Conservation (phyloP, 2,329 filamentous ascomycete species). For the Trichoderma atrobrunneum region DNA sequence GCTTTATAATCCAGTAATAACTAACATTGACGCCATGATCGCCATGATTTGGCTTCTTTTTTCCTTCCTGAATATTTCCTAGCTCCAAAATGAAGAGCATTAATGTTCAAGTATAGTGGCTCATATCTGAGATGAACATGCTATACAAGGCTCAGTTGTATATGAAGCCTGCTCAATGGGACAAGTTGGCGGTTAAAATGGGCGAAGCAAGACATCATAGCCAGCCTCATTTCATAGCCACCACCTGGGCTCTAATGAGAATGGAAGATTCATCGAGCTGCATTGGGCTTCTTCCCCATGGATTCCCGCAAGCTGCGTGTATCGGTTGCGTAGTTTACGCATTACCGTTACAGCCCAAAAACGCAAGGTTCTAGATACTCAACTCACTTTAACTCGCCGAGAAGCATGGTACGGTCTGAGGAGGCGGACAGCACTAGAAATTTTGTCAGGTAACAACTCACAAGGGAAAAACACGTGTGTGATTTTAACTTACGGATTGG, state of each 20-base stretch:
- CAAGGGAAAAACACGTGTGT: neutral
- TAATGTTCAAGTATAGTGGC: neutral
- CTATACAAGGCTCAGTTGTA: neutral
- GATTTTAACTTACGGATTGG: slow-evolving; percentile 70
- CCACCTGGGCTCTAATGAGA: neutral
- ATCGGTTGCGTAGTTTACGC: neutral
- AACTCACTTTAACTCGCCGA: slow-evolving; percentile 67
- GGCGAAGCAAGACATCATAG: neutral
- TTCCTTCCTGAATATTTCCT: neutral
- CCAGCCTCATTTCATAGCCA: neutral
- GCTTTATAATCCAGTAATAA: neutral
- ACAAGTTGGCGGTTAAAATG: neutral
- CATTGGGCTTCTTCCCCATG: neutral
- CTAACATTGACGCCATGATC: neutral
- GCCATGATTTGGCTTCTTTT: neutral
- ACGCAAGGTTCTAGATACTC: neutral
- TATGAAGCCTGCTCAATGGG: neutral
- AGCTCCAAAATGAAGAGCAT: neutral
- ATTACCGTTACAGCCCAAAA: neutral
- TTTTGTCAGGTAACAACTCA: slow-evolving; percentile 33
- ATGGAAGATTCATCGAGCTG: neutral
- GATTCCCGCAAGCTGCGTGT: neutral
- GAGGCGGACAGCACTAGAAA: slow-evolving; percentile 78
- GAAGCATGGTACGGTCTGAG: slow-evolving; percentile 80
- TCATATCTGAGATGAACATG: neutral